Conservation (phyloP, 1,284 basidiomycete species). For the Ceratobasidium sp. region DNA sequence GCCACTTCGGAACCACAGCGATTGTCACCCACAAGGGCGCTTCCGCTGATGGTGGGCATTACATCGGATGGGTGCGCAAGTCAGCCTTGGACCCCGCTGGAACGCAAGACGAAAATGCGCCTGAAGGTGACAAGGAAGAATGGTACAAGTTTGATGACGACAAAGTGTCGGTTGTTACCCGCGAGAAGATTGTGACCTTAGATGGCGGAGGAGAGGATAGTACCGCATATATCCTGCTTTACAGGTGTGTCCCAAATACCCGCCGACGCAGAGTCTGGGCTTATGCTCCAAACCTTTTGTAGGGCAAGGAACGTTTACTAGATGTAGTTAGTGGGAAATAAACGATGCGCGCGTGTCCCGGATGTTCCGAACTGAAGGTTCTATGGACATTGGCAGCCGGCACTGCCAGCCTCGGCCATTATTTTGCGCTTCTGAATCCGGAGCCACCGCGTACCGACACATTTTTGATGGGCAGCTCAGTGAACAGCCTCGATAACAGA, state of each 20-base stretch:
- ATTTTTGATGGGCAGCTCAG: background rate
- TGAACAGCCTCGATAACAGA: background rate
- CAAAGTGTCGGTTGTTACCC: constrained; percentile 76
- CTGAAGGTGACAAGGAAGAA: constrained; percentile 56
- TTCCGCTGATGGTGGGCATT: constrained; percentile 93
- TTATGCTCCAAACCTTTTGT: background rate
- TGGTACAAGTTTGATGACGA: constrained; percentile 95
- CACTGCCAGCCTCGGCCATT: background rate
- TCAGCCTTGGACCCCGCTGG: constrained; percentile 63
- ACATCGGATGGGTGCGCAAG: constrained; percentile 90
- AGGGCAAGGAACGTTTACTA: constrained; percentile 37
- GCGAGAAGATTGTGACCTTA: constrained; percentile 82
- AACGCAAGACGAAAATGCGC: constrained; percentile 34
- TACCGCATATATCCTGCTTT: constrained; percentile 87
- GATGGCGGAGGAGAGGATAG: constrained; percentile 88
- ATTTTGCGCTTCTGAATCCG: background rate
- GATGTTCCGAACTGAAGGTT: background rate
- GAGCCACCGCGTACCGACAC: background rate
- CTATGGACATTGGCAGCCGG: background rate
- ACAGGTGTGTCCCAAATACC: constrained; percentile 62
- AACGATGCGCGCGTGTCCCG: background rate
- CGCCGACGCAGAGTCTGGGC: background rate
- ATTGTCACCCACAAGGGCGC: constrained; percentile 98
- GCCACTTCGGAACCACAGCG: constrained; percentile 60
- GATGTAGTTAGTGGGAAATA: constrained; percentile 14